Evolutionary conservation across 2,329 filamentous ascomycete species (phyloP), one percentile per base, ranked within the genome.

Genomic region (Clonostachys sp.): DNA sequence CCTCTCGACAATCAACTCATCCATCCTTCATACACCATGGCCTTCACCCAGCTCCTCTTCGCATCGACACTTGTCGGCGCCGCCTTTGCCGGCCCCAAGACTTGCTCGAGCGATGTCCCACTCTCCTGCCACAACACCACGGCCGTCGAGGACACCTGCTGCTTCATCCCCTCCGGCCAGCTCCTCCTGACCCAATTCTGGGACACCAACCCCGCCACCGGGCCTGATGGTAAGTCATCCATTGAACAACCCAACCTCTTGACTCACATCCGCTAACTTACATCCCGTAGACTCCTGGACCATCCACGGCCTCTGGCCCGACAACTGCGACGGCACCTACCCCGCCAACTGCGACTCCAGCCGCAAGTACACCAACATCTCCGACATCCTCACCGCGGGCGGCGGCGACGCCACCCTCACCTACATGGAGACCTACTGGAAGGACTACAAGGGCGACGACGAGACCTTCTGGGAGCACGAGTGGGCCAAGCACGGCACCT

Each of bases 171-270:
- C 0, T 82, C 85, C 5, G 87, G 87, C 8, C 79, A 87, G 51
- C 67, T 91, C 41, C 73, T 90, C 5, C 80, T 82, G 63, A 90
- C 87, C 3, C 87, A 91, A 57, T 90, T 91, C 67, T 91, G 87
- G 87, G 86, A 91, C 58, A 78, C 81, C 1, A 61, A 77, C 49
- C 85, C 85, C 2, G 68, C 75, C 2, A 77, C 81, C 5, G 86
- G 87, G 0, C 86, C 87, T 3, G 41, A 53, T n/a, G 55, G 60
- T 61, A 51, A 42, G 46, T 48, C 24, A n/a, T 14, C 5, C 17
- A 17, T 35, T 13, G 18, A 34, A 18, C 14, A 2, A 3, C 13
- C 18, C 13, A 18, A 18, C 18, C 18, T 4, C 18, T 20, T 20
- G 20, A 20, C 20, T 20, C 20, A 20, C 20, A 20, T 20, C 5